Evolutionary conservation across 2,329 filamentous ascomycete genomes (phyloP), one percentile per base, ranked within the genome.

Genomic region (Aspergillus terreus): DNA sequence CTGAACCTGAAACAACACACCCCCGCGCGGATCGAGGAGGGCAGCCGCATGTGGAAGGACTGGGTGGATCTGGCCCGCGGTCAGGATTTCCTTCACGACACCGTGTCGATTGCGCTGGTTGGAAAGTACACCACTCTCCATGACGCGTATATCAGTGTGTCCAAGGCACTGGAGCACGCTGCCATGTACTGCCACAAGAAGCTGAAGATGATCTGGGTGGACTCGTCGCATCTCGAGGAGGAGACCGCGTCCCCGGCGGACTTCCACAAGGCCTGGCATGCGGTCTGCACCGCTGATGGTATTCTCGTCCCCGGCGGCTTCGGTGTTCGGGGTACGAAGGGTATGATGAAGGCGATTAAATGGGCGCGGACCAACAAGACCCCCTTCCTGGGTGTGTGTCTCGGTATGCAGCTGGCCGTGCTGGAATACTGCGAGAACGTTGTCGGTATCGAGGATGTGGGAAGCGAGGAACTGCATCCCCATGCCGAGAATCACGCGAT

Each of bases 361-460:
- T 96, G 88, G 86, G 92, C 92, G 1, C 85, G 94, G 50, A 86
- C 87, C 59, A 85, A 90, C 62, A 85, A 87, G 56, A 82, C 82
- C 3, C 91, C 91, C 1, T 96, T 87, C 73, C 80, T 97, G 1
- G 94, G 94, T 53, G 87, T 97, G 57, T 96, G 92, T 68, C 78
- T 96, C 19, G 91, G 91, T 51, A 90, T 96, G 85, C 94, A 97
- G 70, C 82, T 96, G 44, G 91, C 92, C 17, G 90, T 96, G 44
- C 87, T 96, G 60, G 92, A 97, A 71, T 90, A 84, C 61, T 90
- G 91, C 1, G 84, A 91, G 40, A 85, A 90, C 58, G 76, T 92
- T 1, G 88, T 84, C 71, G 82, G 82, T 25, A 78, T 91, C 56
- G 70, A 73, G 3, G 72, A 76, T 41, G 82, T 82, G 1, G 78